phyloP scores from a whole-genome alignment of 1,284 basidiomycete genomes.

The Quambalaria eucalypti region DNA sequence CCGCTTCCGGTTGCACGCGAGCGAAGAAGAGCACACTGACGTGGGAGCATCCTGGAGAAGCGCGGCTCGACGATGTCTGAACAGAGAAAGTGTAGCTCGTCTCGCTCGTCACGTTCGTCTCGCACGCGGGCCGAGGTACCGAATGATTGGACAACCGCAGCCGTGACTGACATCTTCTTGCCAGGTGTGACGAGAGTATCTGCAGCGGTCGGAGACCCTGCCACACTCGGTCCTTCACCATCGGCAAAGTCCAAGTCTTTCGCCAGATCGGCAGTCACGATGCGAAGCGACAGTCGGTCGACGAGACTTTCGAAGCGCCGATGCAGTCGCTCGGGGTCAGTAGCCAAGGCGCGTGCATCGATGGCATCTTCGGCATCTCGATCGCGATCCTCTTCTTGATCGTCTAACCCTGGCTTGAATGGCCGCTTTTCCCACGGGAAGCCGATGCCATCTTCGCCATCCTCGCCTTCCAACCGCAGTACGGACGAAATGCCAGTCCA shows the following conservation, averaged over 20 bases:
- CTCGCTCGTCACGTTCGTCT: conserved; percentile 20
- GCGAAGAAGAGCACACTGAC: conserved; percentile 29
- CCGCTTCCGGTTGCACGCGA: not conserved
- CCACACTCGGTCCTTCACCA: not conserved
- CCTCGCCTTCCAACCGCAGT: not conserved
- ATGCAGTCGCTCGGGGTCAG: conserved; percentile 1
- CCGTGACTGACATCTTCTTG: too few species aligned
- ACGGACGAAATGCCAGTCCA: conserved; percentile 1
- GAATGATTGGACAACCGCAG: not conserved
- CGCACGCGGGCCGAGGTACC: conserved; percentile 1
- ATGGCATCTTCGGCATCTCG: not conserved
- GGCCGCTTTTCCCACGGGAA: conserved; percentile 4
- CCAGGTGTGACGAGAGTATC: not conserved
- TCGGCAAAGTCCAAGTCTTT: not conserved
- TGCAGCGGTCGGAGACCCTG: not conserved
- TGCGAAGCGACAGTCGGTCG: conserved; percentile 4
- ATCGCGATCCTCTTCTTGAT: not conserved
- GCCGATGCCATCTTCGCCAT: not conserved
- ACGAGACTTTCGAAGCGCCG: conserved; percentile 4
- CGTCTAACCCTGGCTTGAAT: not conserved
- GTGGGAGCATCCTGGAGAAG: conserved; percentile 19
- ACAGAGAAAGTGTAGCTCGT: conserved; percentile 42
- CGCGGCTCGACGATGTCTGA: conserved; percentile 29
- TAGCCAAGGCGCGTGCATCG: not conserved
- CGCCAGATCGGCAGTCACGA: not conserved